Evolutionary conservation across 1,284 basidiomycete species (phyloP).

Genomic region (Boletellus sp.): DNA sequence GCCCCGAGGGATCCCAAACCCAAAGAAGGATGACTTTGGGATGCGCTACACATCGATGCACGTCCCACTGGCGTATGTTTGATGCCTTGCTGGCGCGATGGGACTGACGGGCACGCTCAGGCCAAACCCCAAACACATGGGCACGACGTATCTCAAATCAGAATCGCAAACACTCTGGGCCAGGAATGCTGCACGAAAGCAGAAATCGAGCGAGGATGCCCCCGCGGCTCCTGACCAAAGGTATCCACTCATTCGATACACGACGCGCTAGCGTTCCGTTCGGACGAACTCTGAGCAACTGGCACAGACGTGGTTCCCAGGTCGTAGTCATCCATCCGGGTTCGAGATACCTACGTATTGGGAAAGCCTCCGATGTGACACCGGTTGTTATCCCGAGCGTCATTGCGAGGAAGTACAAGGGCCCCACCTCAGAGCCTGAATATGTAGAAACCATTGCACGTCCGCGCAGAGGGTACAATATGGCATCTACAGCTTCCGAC

Average conservation of each 20-base stretch:
- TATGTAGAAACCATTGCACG: conserved; percentile 53
- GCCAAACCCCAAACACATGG: conserved; percentile 71
- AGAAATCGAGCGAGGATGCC: conserved; percentile 42
- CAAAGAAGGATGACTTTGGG: conserved; percentile 73
- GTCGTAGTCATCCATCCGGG: conserved; percentile 93
- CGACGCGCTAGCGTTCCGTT: conserved; percentile 6
- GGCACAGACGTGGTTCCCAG: conserved; percentile 65
- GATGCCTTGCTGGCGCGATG: conserved; percentile 1
- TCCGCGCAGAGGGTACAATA: conserved; percentile 38
- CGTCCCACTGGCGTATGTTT: conserved; percentile 67
- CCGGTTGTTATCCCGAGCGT: conserved; percentile 75
- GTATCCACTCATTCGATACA: conserved; percentile 28
- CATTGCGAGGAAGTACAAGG: conserved; percentile 64
- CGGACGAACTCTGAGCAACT: conserved; percentile 18
- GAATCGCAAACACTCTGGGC: conserved; percentile 71
- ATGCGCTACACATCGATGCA: conserved; percentile 76
- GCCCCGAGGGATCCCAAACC: conserved; percentile 77
- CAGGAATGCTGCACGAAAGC: conserved; percentile 54
- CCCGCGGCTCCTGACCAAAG: conserved; percentile 39
- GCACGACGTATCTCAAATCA: conserved; percentile 68
- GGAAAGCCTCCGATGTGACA: conserved; percentile 84
- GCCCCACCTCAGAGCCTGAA: conserved; percentile 39
- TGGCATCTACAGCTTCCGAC: conserved; percentile 22
- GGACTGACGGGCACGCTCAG: conserved; percentile 36
- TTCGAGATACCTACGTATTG: conserved; percentile 82